These are phyloP conservation scores for Kwoniella sp. DNA, from an alignment of 768 basidiomycete genomes.

Conservation along the genomic window DNA sequence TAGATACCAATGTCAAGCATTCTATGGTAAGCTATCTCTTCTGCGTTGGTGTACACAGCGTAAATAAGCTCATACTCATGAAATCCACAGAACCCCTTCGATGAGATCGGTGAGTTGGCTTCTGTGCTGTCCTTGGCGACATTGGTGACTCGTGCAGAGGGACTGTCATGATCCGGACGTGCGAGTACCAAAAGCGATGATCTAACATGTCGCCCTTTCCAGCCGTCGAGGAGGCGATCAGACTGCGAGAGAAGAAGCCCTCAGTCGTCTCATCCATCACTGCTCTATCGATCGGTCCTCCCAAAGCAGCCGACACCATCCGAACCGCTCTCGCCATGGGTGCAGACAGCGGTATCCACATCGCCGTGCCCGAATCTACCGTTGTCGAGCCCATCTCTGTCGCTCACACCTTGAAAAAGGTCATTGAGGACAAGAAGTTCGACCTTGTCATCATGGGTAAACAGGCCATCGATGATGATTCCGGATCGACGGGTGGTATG, in stretches of 20 bases:
- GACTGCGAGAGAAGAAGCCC: conserved; percentile 73
- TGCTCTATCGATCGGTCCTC: conserved; percentile 88
- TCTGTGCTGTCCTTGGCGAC: too few species aligned
- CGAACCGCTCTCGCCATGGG: conserved; percentile 98
- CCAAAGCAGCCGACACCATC: conserved; percentile 84
- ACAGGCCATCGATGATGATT: conserved; percentile 97
- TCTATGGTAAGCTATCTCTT: conserved; percentile 80
- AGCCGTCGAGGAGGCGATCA: conserved; percentile 97
- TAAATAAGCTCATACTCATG: conserved; percentile 9
- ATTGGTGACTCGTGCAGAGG: too few species aligned
- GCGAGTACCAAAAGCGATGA: too few species aligned
- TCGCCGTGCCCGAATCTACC: conserved; percentile 78
- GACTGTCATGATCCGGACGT: not conserved
- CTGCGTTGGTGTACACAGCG: not conserved
- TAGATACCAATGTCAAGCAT: conserved; percentile 97
- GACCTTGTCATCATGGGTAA: conserved; percentile 96
- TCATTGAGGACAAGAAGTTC: conserved; percentile 68
- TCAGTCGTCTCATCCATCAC: conserved; percentile 74
- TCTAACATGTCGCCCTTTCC: conserved; percentile 11
- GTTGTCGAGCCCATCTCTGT: conserved; percentile 82
- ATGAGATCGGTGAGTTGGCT: conserved; percentile 80
- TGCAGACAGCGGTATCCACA: conserved; percentile 87
- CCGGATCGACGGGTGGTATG: conserved; percentile 96
- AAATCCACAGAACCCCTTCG: conserved; percentile 82
- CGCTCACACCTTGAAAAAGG: conserved; percentile 76